Evolutionary conservation across 2,329 filamentous ascomycete genomes (phyloP).

Genomic region (Fusarium brevicatenulatum): DNA sequence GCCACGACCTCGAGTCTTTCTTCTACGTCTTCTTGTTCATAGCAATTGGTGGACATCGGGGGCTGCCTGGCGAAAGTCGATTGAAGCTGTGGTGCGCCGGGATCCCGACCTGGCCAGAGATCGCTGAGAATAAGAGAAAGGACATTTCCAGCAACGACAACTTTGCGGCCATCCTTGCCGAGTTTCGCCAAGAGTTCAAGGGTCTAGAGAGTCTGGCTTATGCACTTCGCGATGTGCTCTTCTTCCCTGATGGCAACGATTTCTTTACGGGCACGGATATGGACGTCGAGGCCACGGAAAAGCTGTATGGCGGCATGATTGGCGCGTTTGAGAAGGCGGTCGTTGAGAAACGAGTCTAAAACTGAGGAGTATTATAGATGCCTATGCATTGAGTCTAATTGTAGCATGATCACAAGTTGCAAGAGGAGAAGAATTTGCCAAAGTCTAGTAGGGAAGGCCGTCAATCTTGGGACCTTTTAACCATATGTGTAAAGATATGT

Average conservation of each 20-base stretch:
- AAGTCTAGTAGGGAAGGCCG: not conserved
- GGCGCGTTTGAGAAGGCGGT: not conserved
- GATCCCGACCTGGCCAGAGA: not conserved
- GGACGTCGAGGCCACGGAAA: not conserved
- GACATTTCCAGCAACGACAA: not conserved
- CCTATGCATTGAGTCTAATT: fast-evolving
- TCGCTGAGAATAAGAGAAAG: not conserved
- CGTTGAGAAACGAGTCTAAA: fast-evolving
- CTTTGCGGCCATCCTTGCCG: not conserved
- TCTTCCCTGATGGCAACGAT: not conserved
- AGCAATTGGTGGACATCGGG: not conserved
- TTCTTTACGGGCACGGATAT: not conserved
- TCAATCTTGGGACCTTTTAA: fast-evolving
- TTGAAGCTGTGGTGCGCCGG: not conserved
- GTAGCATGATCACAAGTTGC: fast-evolving
- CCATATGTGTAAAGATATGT: no score
- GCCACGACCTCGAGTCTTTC: conserved; percentile 46
- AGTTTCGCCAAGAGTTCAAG: conserved; percentile 2
- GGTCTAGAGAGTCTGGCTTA: not conserved
- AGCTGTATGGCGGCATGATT: not conserved
- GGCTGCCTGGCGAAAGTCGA: not conserved
- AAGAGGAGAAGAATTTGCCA: not conserved
- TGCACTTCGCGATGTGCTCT: not conserved
- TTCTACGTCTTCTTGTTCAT: conserved; percentile 41
- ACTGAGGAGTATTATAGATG: fast-evolving